Base-by-base conservation (phyloP, 2,329 filamentous ascomycete genomes). In the Didymosphaeria variabile region DNA sequence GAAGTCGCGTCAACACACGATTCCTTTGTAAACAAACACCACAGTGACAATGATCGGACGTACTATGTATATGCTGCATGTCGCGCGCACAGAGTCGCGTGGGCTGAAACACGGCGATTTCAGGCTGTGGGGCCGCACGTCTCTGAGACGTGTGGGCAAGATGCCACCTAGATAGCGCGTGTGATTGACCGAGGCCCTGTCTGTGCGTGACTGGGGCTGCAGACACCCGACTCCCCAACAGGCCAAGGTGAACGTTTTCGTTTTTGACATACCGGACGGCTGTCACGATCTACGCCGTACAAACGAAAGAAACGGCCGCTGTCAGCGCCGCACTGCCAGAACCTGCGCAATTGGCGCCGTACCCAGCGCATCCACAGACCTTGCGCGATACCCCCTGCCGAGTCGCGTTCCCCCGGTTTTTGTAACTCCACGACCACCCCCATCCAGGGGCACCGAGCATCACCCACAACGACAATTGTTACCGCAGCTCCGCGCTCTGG, bases 201-300 rank as follows among this genome's bases (percentile, higher is more conserved):
- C 45, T 31, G 57, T 55, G 57, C 51, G 45, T 29, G 6, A 26
- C 21, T 26, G 21, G 23, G 57, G 51, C 58, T 56, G 51, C 58
- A 56, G 34, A 51, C 40, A 55, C 19, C 42, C 42, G 42, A 19
- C 42, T 10, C 42, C 50, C 44, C 45, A 47, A 47, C 45, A 31
- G 45, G 31, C 17, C n/a, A 17, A 17, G n/a, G 49, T 44, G 49
- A 21, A 42, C 23, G 57, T 51, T 51, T 56, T 56, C 49, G 31
- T n/a, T 40, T 40, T 40, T 29, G 19, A 29, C 44, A 21, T 26
- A 13, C 44, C 9, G 23, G n/a, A 46, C 50, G 15, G 21, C 50
- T 53, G 38, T 36, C 51, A 44, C 26, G 31, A 36, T 13, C 26
- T 9, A 55, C 32, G 19, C n/a, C n/a, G n/a, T 17, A 40, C 51